Percentiles rank a stretch among this genome's conserved stretches.
Evolutionary conservation across 345 rosid species (phyloP).

Genomic region (Turritis glabra): DNA sequence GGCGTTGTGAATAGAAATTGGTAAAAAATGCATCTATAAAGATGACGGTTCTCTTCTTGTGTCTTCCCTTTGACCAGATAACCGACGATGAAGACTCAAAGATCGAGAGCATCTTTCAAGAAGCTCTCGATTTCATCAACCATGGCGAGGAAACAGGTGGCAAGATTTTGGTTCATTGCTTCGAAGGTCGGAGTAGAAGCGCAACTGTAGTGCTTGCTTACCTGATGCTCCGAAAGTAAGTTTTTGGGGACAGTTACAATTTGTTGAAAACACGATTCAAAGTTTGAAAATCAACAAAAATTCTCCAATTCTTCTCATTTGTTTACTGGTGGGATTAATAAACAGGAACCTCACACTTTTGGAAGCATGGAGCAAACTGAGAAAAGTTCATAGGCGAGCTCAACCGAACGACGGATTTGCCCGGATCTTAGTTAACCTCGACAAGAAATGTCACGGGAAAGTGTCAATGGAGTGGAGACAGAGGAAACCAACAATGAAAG

Average conservation of each 20-base stretch:
- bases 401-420: slow-evolving; percentile 99
- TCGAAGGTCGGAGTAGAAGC: slow-evolving; percentile 98
- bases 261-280: neutral
- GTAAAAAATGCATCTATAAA: slow-evolving; percentile 20
- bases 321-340: slow-evolving; percentile 13
- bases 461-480: slow-evolving; percentile 97
- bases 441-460: slow-evolving; percentile 70
- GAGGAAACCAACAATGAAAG: slow-evolving; percentile 79
- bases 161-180: slow-evolving; percentile 89
- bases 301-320: slow-evolving; percentile 6
- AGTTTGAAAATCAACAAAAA: neutral
- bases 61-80: slow-evolving; percentile 56
- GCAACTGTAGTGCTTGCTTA: slow-evolving; percentile 85
- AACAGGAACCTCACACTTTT: slow-evolving; percentile 70
- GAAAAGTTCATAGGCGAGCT: slow-evolving; percentile 85
- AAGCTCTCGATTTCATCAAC: slow-evolving; percentile 79
- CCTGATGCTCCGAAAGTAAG: slow-evolving; percentile 93
- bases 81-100: slow-evolving; percentile 79
- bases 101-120: slow-evolving; percentile 74
- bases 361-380: slow-evolving; percentile 80
- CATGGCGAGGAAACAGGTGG: slow-evolving; percentile 76
- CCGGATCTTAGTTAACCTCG: slow-evolving; percentile 60
- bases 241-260: neutral
- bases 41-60: slow-evolving; percentile 27
- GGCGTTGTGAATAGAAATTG: neutral